phyloP scores from a whole-genome alignment of 2,329 filamentous ascomycete genomes.

The Botrytis fragariae region DNA sequence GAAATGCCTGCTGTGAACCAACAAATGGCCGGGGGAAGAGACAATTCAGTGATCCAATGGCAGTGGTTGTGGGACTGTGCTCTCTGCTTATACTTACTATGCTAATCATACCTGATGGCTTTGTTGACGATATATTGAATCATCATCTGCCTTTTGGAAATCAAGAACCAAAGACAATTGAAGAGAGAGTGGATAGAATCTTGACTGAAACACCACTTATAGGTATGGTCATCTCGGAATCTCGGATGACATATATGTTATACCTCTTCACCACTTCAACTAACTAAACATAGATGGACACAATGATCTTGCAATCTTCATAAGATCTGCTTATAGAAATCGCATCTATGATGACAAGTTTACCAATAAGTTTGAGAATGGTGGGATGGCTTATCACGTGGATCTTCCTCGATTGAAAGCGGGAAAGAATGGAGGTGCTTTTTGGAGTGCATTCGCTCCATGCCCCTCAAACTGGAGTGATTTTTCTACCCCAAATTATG shows the following conservation, averaged over 20 bases:
- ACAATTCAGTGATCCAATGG: slow-evolving; percentile 20
- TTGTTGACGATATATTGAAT: slow-evolving; percentile 6
- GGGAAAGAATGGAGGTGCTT: slow-evolving; percentile 78
- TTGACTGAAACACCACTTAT: slow-evolving; percentile 48
- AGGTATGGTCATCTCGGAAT: slow-evolving; percentile 36
- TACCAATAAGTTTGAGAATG: slow-evolving; percentile 69
- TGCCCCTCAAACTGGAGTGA: slow-evolving; percentile 72
- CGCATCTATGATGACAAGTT: slow-evolving; percentile 75
- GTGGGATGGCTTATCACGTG: slow-evolving; percentile 66
- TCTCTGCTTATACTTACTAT: slow-evolving; percentile 21
- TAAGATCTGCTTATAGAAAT: slow-evolving; percentile 68
- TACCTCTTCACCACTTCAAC: background rate
- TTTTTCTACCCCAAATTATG: slow-evolving; percentile 72
- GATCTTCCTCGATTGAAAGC: slow-evolving; percentile 73
- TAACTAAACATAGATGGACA: slow-evolving; percentile 66
- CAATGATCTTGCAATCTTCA: slow-evolving; percentile 76
- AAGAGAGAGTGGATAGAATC: slow-evolving; percentile 44
- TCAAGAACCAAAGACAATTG: slow-evolving; percentile 31
- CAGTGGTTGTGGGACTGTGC: slow-evolving; percentile 24
- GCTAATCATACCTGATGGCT: slow-evolving; percentile 23
- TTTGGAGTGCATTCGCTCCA: slow-evolving; percentile 83
- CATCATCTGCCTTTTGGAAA: slow-evolving; percentile 15
- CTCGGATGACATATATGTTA: background rate
- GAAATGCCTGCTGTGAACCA: slow-evolving; percentile 5
- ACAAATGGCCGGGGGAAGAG: background rate